Base-by-base conservation (phyloP, 2,329 filamentous ascomycete genomes). In the Hymenoscyphus repandus region DNA sequence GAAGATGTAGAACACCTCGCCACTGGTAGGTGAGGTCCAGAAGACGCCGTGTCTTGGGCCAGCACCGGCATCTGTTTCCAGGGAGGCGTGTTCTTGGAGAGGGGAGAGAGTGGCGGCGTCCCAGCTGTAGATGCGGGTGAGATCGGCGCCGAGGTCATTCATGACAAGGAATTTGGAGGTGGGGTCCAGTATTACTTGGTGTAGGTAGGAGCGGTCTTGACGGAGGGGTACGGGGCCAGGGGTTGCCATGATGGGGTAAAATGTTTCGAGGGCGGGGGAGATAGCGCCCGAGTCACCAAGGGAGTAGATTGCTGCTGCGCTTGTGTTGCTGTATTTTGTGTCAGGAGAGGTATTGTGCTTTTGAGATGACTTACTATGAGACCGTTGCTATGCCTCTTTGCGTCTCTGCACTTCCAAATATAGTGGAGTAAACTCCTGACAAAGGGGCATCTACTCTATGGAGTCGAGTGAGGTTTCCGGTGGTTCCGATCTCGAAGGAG, bases 21-120 rank as follows among this genome's bases (percentile, higher is more conserved):
- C 47, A 2, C 20, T n/a, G 5, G 32, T 37, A 6, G 52, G 47
- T 3, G 44, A 46, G 20, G 42, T 45, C 46, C 52, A 69, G 66
- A 79, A 79, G 5, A 68, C 64, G 12, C 69, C 75, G 53, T 79
- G 76, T 13, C 76, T 68, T 0, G 76, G 76, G 0, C 76, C 76
- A 11, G 64, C 70, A 13, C 73, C 75, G 1, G 62, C n/a, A 36
- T 59, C 31, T 41, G 68, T 49, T 15, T 65, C 49, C 12, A 70
- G 56, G n/a, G 49, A 34, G 1, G 68, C 64, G n/a, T 67, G 67
- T 27, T 66, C 59, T 10, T 62, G 61, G 1, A 70, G 64, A 2
- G 53, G 50, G 30, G 76, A 64, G 1, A 63, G 55, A 20, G 69
- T 70, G 2, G 62, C 68, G 52, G 73, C 62, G 51, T 76, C 71